Base-by-base conservation (phyloP, 2,329 filamentous ascomycete genomes). In the Coniochaeta sp. region DNA sequence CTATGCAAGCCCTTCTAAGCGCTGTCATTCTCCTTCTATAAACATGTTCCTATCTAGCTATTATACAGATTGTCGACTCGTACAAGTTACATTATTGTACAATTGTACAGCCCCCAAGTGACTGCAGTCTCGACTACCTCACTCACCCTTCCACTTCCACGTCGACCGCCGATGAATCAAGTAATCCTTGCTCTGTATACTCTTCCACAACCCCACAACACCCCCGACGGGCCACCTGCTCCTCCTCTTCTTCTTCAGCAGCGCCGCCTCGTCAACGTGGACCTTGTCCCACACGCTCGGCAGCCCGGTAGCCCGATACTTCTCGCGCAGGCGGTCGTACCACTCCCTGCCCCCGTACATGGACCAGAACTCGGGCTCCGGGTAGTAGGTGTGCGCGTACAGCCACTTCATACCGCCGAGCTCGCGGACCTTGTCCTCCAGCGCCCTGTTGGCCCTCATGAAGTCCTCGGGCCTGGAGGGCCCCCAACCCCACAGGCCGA, bases 351-450 rank as follows among this genome's bases (percentile, higher is more conserved):
- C 78, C 60, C 78, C 79, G 70, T 90, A 90, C 58, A 86, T 77
- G 36, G 74, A 67, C 86, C 87, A 90, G 73, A 90, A 91, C 68
- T 89, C 84, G 0, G 81, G 75, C 68, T 89, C 82, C n/a, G 82
- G 81, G 72, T 95, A 95, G 75, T 92, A 96, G 0, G 90, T 89
- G 68, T 93, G 89, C 2, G 91, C 90, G 72, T 96, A 96, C 14
- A 96, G 77, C 89, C 90, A 95, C 76, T 96, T 96, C 77, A 89
- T 84, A 2, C 91, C 91, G 55, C 87, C 86, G 1, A 95, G 81
- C 64, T 85, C 79, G 56, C 78, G 77, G 4, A 93, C 82, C 69
- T 89, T 88, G 22, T 77, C 74, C 75, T 96, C 91, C 22, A 96
- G 79, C 50, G 79, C 80, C 34, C 88, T 82, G 73, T 96, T 96